phyloP scores from a whole-genome alignment of 805 yeast species.

The Starmerella khaoyaiensis region DNA sequence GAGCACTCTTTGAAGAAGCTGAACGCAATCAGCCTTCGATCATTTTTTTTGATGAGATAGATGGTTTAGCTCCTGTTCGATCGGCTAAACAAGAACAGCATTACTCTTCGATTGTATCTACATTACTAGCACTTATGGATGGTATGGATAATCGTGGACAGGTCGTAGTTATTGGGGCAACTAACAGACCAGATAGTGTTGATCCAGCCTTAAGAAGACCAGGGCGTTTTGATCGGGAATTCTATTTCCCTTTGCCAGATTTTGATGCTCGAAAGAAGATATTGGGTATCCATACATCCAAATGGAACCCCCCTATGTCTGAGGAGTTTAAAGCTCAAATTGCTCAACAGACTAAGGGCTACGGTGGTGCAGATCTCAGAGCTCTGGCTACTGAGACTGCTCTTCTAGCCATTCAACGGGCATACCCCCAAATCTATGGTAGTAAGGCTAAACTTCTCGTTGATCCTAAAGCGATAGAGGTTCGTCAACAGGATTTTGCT shows the following conservation, averaged over 20 bases:
- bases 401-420: slow-evolving; percentile 75
- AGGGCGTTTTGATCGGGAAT: slow-evolving; percentile 93
- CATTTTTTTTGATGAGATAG: slow-evolving; percentile 94
- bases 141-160: slow-evolving; percentile 99
- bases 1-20: slow-evolving; percentile 90
- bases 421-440: slow-evolving; percentile 83
- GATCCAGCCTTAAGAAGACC: slow-evolving; percentile 97
- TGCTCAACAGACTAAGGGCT: slow-evolving; percentile 80
- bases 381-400: slow-evolving; percentile 96
- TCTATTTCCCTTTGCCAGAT: slow-evolving; percentile 90
- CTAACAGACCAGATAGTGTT: slow-evolving; percentile 95
- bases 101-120: slow-evolving; percentile 93
- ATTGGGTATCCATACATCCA: slow-evolving; percentile 69
- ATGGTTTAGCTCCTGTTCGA: slow-evolving; percentile 95
- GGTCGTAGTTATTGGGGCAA: slow-evolving; percentile 95
- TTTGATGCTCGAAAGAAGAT: slow-evolving; percentile 64
- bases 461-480: slow-evolving; percentile 57
- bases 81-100: slow-evolving; percentile 96
- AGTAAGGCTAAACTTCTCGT: slow-evolving; percentile 60
- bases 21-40: slow-evolving; percentile 90
- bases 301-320: slow-evolving; percentile 70
- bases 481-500: slow-evolving; percentile 73
- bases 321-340: slow-evolving; percentile 47
- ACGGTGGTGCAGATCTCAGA: slow-evolving; percentile 93
- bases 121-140: slow-evolving; percentile 90